These are phyloP conservation scores for Brassica hybrid DNA, from an alignment of 441 rosid genomes.

Conservation along the genomic window DNA sequence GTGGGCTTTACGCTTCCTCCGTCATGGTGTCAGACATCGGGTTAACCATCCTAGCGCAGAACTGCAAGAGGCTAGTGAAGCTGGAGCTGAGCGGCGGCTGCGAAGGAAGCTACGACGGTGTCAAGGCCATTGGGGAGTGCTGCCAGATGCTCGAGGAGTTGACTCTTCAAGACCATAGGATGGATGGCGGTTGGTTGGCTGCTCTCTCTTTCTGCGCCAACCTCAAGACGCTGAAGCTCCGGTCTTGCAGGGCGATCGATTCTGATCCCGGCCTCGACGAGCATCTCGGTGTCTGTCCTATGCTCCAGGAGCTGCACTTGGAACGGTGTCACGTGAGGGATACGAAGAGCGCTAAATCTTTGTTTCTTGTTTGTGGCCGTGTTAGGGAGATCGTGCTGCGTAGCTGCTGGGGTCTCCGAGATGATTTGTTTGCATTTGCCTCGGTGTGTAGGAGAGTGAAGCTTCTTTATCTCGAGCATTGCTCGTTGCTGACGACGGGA, in stretches of 20 bases:
- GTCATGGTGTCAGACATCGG: slow-evolving; percentile 70
- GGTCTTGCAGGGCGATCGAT: slow-evolving; percentile 63
- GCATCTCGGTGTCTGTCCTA: slow-evolving; percentile 66
- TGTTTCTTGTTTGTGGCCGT: slow-evolving; percentile 63
- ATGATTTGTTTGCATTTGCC: slow-evolving; percentile 64
- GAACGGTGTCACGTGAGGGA: slow-evolving; percentile 71
- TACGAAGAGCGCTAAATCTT: slow-evolving; percentile 53
- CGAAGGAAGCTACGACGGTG: slow-evolving; percentile 84
- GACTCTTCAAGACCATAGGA: slow-evolving; percentile 66
- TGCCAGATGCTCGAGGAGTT: slow-evolving; percentile 91
- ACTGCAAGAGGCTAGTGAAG: slow-evolving; percentile 78
- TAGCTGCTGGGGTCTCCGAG: slow-evolving; percentile 82
- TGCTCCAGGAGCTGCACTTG: slow-evolving; percentile 71
- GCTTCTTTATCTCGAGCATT: slow-evolving; percentile 70
- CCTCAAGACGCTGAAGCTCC: slow-evolving; percentile 76
- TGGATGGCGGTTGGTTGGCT: slow-evolving; percentile 88
- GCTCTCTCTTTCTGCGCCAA: slow-evolving; percentile 68
- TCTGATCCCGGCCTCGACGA: slow-evolving; percentile 61
- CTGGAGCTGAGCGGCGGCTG: slow-evolving; percentile 77
- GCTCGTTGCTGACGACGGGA: slow-evolving; percentile 69
- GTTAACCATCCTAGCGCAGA: slow-evolving; percentile 74
- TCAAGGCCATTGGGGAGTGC: slow-evolving; percentile 86
- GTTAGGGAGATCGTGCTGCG: slow-evolving; percentile 68
- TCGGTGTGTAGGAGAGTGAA: slow-evolving; percentile 72
- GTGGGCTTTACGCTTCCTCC: slow-evolving; percentile 52